phyloP scores from a whole-genome alignment of 2,329 filamentous ascomycete species.

The Torrubiella hemipterigena region DNA sequence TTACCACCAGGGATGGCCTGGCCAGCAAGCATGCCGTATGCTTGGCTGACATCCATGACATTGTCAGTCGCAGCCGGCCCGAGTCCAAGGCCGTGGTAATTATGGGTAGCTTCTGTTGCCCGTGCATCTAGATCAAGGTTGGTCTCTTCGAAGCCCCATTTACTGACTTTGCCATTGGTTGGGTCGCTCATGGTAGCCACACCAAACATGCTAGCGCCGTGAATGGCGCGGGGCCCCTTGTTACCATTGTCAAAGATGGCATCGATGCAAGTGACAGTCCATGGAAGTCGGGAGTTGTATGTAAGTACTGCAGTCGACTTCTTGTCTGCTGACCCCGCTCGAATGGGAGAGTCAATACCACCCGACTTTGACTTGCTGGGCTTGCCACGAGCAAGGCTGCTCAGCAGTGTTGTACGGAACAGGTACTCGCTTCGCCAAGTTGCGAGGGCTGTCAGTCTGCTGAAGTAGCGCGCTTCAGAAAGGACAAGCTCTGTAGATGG shows the following conservation, averaged over 20 bases:
- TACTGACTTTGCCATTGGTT: constrained; percentile 59
- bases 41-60: constrained; percentile 80
- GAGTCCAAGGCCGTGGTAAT: constrained; percentile 68
- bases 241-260: constrained; percentile 63
- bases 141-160: constrained; percentile 70
- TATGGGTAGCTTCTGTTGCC: too few relatives aligned
- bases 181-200: constrained; percentile 76
- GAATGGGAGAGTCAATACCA: constrained; percentile 38
- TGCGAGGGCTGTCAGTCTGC: constrained; percentile 69
- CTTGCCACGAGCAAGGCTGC: constrained; percentile 72
- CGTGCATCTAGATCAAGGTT: constrained; percentile 58
- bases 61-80: constrained; percentile 73
- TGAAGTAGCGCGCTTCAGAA: constrained; percentile 68
- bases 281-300: constrained; percentile 74
- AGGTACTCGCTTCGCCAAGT: constrained; percentile 97
- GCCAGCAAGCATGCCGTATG: constrained; percentile 71
- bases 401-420: constrained; percentile 68
- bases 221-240: constrained; percentile 66
- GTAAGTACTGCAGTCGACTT: constrained; percentile 65
- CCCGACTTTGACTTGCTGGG: constrained; percentile 47
- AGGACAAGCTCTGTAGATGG: constrained; percentile 43
- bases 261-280: constrained; percentile 68
- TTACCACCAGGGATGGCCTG: constrained; percentile 79
- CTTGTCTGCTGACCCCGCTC: constrained; percentile 42
- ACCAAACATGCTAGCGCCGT: constrained; percentile 70